Percentiles rank a stretch among this genome's conserved stretches.
phyloP scores from a whole-genome alignment of 2,329 filamentous ascomycete genomes.

The Onygenales sp. region DNA sequence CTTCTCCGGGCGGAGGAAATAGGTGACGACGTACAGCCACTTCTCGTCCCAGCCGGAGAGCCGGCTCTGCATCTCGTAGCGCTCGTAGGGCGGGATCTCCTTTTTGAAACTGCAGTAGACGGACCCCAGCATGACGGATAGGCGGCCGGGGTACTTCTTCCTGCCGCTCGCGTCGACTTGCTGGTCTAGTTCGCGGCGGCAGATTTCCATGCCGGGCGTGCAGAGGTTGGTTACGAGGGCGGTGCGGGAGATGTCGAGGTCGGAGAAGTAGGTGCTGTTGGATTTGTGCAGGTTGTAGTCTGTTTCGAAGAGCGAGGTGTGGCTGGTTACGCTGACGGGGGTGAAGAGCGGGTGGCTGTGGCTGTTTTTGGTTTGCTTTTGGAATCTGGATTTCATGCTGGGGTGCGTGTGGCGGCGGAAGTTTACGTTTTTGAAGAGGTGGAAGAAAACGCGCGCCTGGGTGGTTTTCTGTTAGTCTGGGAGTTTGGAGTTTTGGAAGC shows the following conservation, averaged over 20 bases:
- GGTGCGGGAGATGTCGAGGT: conserved; percentile 74
- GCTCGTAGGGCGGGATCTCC: conserved; percentile 60
- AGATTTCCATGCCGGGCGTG: conserved; percentile 45
- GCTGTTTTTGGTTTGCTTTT: conserved; percentile 23
- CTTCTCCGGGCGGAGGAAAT: conserved; percentile 51
- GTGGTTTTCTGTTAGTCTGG: background rate
- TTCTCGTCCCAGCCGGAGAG: conserved; percentile 70
- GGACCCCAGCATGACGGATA: conserved; percentile 60
- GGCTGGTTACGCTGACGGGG: conserved; percentile 56
- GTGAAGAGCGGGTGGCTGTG: conserved; percentile 57
- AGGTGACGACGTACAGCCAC: conserved; percentile 68
- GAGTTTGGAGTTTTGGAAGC: background rate
- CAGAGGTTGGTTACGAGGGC: conserved; percentile 66
- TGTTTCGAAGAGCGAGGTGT: conserved; percentile 64
- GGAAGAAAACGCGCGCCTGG: conserved; percentile 51
- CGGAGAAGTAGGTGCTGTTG: conserved; percentile 77
- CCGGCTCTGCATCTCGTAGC: conserved; percentile 65
- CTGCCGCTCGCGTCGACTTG: conserved; percentile 39
- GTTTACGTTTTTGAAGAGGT: conserved; percentile 47
- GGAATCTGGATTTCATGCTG: conserved; percentile 25
- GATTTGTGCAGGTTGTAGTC: conserved; percentile 83
- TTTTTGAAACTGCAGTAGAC: conserved; percentile 65
- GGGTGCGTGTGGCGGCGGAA: conserved; percentile 41
- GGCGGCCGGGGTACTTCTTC: conserved; percentile 34
- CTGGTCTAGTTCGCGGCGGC: conserved; percentile 44